Base-by-base conservation (phyloP, 1,284 basidiomycete species). In the Pseudozyma pruni region DNA sequence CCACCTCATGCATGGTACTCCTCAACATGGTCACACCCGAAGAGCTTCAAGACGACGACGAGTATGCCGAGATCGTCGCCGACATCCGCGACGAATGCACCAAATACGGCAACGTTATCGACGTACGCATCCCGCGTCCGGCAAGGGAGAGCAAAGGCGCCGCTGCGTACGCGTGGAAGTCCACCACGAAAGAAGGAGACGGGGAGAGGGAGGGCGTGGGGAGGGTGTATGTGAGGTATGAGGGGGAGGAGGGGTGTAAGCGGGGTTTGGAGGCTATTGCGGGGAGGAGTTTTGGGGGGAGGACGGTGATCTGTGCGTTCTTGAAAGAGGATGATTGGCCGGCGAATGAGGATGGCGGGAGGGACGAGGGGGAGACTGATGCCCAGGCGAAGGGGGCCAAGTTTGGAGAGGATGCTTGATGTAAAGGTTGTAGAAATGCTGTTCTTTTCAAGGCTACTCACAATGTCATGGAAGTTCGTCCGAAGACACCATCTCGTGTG, bases 1-100 rank as follows among this genome's bases (percentile, higher is more conserved):
- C 85, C 8, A 86, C 86, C 14, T 89, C 91, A 39, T 94, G 95
- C 81, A 87, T 99, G 81, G 90, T 97, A 80, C 91, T 99, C 90
- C 86, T 99, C 80, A 99, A 98, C 87, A 98, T 98, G 96, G 94
- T 99, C 68, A 92, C 92, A 0, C 84, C 92, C 3, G 95, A 98
- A 55, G 95, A 99, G 81, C 87, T 99, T 52, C 84, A 87, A 23
- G 90, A 94, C 80, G 95, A 98, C 82, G 86, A 90, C 64, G 95
- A 98, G 80, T 99, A 96, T 81, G 88, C 88, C 17, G 95, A 99
- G 75, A 89, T 99, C 55, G 89, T 92, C 68, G 93, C 96, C 80
- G 95, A 99, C 82, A 89, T 98, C 80, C 91, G 91, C 75, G 92
- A 95, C 69, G 95, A 99, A 84, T 82, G 81, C 42, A 57, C 63